phyloP scores from a whole-genome alignment of 2,329 filamentous ascomycete genomes.

The Ophiobolus disseminans region DNA sequence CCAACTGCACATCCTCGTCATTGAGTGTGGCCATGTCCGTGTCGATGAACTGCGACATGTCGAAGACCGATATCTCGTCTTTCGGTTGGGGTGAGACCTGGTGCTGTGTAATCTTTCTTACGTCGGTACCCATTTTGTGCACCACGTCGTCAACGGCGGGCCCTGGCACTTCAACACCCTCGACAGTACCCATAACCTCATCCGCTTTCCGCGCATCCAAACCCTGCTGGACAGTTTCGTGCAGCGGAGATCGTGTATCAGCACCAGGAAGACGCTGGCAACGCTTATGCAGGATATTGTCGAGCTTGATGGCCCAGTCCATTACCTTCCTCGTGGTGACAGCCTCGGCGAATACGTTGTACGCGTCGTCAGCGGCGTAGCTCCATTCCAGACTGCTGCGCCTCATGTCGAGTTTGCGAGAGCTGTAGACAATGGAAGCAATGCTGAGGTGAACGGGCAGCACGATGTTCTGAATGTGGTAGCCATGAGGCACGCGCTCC shows the following conservation, averaged over 20 bases:
- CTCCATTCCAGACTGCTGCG: conserved; percentile 31
- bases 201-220: conserved; percentile 5
- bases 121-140: too few species aligned
- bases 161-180: neutral
- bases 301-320: conserved; percentile 24
- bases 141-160: neutral
- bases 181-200: neutral
- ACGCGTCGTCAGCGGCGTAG: conserved; percentile 10
- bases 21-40: too few species aligned
- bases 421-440: conserved; percentile 9
- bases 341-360: conserved; percentile 14
- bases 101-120: neutral
- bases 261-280: conserved; percentile 14
- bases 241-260: conserved; percentile 15
- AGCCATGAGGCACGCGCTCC: conserved; percentile 44
- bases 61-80: conserved; percentile 1
- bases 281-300: conserved; percentile 13
- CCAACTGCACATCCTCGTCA: too few species aligned
- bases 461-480: conserved; percentile 32
- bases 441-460: conserved; percentile 6
- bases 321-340: conserved; percentile 11
- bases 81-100: neutral
- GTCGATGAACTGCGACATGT: conserved; percentile 6
- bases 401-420: conserved; percentile 27
- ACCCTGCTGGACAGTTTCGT: conserved; percentile 20